phyloP scores from a whole-genome alignment of 2,329 filamentous ascomycete species.

The Pseudogymnoascus sp. region DNA sequence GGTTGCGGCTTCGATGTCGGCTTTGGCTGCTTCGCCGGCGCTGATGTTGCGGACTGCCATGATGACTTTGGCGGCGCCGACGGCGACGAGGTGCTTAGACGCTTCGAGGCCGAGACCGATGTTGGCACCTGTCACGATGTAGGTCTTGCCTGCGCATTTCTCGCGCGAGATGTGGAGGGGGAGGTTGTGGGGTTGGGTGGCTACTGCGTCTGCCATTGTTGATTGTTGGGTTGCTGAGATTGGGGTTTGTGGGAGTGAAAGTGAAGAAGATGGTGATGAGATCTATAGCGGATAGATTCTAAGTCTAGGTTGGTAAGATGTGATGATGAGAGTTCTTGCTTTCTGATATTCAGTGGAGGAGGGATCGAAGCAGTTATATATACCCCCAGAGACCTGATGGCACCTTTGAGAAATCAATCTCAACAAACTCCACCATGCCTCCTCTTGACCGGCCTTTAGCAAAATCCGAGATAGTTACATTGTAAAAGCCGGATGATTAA shows the following conservation, averaged over 20 bases:
- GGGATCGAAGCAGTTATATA: not conserved
- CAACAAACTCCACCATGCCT: not conserved
- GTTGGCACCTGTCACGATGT: slow-evolving; percentile 33
- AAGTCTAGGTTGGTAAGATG: not conserved
- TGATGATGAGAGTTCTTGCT: not conserved
- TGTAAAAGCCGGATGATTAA: not conserved
- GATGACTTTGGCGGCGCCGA: slow-evolving; percentile 31
- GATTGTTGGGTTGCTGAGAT: not conserved
- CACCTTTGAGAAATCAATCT: not conserved
- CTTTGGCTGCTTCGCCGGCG: slow-evolving; percentile 31
- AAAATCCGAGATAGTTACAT: not conserved
- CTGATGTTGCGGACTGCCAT: slow-evolving; percentile 31
- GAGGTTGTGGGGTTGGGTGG: slow-evolving; percentile 9
- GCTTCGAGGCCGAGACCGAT: slow-evolving; percentile 35
- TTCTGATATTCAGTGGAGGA: not conserved
- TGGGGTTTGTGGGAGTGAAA: not conserved
- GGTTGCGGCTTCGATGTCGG: slow-evolving; percentile 25
- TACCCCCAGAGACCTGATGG: not conserved
- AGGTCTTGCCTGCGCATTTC: slow-evolving; percentile 13
- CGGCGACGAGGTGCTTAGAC: slow-evolving; percentile 29
- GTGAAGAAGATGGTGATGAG: not conserved
- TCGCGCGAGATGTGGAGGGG: slow-evolving; percentile 9
- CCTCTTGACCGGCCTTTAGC: not conserved
- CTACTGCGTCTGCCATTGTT: not conserved
- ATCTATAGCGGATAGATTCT: not conserved